These are phyloP conservation scores for Glycine soja DNA, from an alignment of 306 rosid genomes.

Conservation along the genomic window DNA sequence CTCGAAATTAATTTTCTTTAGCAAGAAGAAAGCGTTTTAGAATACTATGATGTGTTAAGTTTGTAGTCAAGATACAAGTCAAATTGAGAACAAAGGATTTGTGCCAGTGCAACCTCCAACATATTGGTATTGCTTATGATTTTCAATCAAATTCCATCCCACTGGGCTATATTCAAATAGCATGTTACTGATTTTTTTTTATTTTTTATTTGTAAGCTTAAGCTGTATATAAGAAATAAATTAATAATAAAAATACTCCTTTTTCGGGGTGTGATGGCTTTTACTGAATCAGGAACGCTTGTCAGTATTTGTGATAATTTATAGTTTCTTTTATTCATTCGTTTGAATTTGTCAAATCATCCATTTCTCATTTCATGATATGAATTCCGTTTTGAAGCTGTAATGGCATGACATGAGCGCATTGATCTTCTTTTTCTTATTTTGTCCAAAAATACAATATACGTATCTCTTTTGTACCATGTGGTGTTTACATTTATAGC, in stretches of 20 bases:
- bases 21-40: slow-evolving; percentile 1
- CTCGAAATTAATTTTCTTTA: background rate
- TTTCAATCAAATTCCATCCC: no score
- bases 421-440: slow-evolving; percentile 48
- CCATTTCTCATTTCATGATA: slow-evolving; percentile 48
- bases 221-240: no score
- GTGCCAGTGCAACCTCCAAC: slow-evolving; percentile 22
- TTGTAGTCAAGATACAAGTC: slow-evolving; percentile 43
- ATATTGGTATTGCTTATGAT: background rate
- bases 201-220: no score
- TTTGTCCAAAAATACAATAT: slow-evolving; percentile 52
- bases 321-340: slow-evolving; percentile 1
- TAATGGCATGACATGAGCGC: slow-evolving; percentile 56
- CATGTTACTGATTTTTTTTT: no score
- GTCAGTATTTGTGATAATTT: background rate
- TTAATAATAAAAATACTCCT: no score
- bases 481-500: slow-evolving; percentile 53
- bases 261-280: no score
- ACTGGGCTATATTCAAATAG: no score
- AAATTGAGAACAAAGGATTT: slow-evolving; percentile 38
- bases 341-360: slow-evolving; percentile 49
- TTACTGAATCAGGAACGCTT: background rate
- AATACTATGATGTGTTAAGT: slow-evolving; percentile 9
- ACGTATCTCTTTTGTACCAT: slow-evolving; percentile 44
- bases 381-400: slow-evolving; percentile 57